A percentile compares a stretch with the other conserved stretches of the same genome.
Conservation (phyloP, 257 asterid genomes). For the Solanum tarapatanum region DNA sequence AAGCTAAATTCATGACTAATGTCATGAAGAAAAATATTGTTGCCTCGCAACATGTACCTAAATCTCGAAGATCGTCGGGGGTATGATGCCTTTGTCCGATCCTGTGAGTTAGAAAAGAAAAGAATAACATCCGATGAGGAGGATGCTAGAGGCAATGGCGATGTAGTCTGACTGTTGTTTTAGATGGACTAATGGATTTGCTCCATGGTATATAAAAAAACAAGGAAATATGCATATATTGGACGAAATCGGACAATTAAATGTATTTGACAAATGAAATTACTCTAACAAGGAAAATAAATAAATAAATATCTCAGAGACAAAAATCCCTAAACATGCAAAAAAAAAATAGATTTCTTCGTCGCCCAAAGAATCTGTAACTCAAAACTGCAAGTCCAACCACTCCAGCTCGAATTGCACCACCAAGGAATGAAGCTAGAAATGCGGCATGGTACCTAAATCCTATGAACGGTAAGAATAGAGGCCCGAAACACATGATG, state of each 20-base stretch:
- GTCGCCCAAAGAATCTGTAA: background rate
- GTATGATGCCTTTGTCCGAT: background rate
- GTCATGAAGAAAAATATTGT: background rate
- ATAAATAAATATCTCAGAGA: background rate
- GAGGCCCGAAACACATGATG: background rate
- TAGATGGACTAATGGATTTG: background rate
- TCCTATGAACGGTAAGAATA: background rate
- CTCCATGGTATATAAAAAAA: background rate
- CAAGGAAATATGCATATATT: background rate
- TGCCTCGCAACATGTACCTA: background rate
- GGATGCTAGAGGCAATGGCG: background rate
- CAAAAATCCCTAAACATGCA: background rate
- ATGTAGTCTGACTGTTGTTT: background rate
- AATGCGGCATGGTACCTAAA: background rate
- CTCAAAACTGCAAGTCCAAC: background rate
- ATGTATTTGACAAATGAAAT: background rate
- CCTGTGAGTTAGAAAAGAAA: background rate
- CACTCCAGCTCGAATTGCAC: background rate
- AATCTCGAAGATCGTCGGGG: background rate
- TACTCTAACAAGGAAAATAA: background rate
- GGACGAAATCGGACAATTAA: background rate
- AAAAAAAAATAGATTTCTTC: background rate
- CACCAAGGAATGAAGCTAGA: background rate
- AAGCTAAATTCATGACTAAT: background rate
- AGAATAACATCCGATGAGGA: background rate